These are phyloP conservation scores for Tolypocladium sp. DNA, from an alignment of 2,329 filamentous ascomycete genomes.

Conservation along the genomic window DNA sequence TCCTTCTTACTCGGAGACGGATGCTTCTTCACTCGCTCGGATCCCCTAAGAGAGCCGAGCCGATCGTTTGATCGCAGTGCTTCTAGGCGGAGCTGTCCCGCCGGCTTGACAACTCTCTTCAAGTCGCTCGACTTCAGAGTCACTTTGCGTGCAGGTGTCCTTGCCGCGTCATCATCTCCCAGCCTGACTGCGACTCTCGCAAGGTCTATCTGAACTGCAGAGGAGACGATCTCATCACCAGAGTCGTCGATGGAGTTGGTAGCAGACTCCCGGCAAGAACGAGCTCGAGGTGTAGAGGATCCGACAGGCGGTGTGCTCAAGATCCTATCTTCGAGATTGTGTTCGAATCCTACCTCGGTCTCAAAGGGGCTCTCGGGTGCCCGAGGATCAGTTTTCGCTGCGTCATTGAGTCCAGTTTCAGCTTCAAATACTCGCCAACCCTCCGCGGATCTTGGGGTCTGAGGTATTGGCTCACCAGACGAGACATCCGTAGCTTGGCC, in stretches of 20 bases:
- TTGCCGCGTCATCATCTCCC: not conserved
- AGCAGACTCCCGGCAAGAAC: constrained; percentile 6
- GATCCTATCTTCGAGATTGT: constrained; percentile 27
- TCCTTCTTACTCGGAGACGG: constrained; percentile 34
- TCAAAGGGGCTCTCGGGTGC: constrained; percentile 15
- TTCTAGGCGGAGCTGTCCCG: not conserved
- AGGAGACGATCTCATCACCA: not conserved
- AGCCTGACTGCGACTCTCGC: constrained; percentile 6
- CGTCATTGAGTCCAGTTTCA: not conserved
- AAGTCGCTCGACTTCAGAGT: not conserved
- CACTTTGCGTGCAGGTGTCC: constrained; percentile 2
- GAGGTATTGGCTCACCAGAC: constrained; percentile 13
- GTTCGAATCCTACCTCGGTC: constrained; percentile 27
- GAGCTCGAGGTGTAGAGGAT: constrained; percentile 27
- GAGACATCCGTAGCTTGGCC: constrained; percentile 18
- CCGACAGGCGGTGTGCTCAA: constrained; percentile 24
- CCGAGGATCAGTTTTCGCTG: not conserved
- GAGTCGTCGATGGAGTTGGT: constrained; percentile 5
- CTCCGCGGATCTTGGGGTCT: not conserved
- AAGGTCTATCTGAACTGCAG: constrained; percentile 4
- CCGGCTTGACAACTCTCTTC: not conserved
- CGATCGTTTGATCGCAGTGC: not conserved
- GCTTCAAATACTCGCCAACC: not conserved
- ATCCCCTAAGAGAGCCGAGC: not conserved
- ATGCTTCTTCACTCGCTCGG: constrained; percentile 29